phyloP scores from a whole-genome alignment of 2,329 filamentous ascomycete species.

The Lasiodiplodia gonubiensis region DNA sequence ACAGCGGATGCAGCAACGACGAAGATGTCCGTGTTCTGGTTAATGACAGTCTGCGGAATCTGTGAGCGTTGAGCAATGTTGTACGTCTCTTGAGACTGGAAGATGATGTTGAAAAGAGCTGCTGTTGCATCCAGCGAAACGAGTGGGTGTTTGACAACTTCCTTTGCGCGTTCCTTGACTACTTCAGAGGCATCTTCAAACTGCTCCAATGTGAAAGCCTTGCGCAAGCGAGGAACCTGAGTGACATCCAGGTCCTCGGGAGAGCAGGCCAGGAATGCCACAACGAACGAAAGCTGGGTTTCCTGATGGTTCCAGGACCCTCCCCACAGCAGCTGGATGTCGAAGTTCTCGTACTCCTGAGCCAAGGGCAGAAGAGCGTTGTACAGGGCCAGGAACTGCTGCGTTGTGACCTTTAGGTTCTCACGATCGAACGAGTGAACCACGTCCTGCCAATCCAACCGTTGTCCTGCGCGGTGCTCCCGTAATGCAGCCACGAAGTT shows the following conservation, averaged over 20 bases:
- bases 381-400: slow-evolving; percentile 83
- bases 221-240: slow-evolving; percentile 79
- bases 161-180: slow-evolving; percentile 64
- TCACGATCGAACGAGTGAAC: slow-evolving; percentile 81
- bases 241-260: slow-evolving; percentile 80
- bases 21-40: slow-evolving; percentile 78
- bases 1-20: slow-evolving; percentile 79
- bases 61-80: slow-evolving; percentile 61
- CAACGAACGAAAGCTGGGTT: slow-evolving; percentile 91
- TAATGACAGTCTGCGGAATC: slow-evolving; percentile 66
- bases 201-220: slow-evolving; percentile 72
- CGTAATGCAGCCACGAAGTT: slow-evolving; percentile 66
- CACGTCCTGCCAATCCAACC: slow-evolving; percentile 71
- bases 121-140: slow-evolving; percentile 85
- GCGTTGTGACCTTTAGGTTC: slow-evolving; percentile 73
- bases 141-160: slow-evolving; percentile 81
- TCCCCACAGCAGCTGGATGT: slow-evolving; percentile 90
- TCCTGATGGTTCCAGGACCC: slow-evolving; percentile 84
- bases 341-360: slow-evolving; percentile 66
- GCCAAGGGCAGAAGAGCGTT: slow-evolving; percentile 77
- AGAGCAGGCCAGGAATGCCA: slow-evolving; percentile 79
- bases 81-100: slow-evolving; percentile 64
- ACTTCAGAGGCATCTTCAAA: slow-evolving; percentile 66
- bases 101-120: slow-evolving; percentile 67
- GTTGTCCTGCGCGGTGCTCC: slow-evolving; percentile 60